A percentile compares a stretch with the other conserved stretches of the same genome.
phyloP scores from a whole-genome alignment of 2,329 filamentous ascomycete species.

The Beauveria australis region DNA sequence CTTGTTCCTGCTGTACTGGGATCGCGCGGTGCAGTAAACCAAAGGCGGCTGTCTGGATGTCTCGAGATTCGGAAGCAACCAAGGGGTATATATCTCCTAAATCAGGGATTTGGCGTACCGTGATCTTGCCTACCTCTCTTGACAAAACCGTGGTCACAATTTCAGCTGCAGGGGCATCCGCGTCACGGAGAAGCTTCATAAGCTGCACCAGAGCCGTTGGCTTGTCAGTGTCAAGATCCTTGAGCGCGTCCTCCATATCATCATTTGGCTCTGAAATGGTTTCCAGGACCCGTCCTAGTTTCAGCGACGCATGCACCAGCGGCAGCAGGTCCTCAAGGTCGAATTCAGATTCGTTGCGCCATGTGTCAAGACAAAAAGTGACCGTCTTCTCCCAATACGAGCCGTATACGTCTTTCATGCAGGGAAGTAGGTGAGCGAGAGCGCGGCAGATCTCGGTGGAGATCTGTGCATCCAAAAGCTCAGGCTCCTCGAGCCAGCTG shows the following conservation, averaged over 20 bases:
- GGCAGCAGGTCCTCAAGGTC: slow-evolving; percentile 44
- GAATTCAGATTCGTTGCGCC: slow-evolving; percentile 40
- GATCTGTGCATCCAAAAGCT: slow-evolving; percentile 35
- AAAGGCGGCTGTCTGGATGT: slow-evolving; percentile 75
- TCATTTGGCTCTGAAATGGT: slow-evolving; percentile 69
- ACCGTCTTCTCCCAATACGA: slow-evolving; percentile 71
- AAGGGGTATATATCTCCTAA: slow-evolving; percentile 65
- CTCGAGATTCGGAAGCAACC: slow-evolving; percentile 64
- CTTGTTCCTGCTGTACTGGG: slow-evolving; percentile 67
- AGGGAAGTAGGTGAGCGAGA: slow-evolving; percentile 57
- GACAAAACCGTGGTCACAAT: slow-evolving; percentile 70
- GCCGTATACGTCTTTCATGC: slow-evolving; percentile 76
- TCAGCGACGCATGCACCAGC: slow-evolving; percentile 63
- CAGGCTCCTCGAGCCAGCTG: slow-evolving; percentile 54
- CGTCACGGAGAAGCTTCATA: slow-evolving; percentile 44
- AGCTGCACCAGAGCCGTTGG: slow-evolving; percentile 53
- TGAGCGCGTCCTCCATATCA: slow-evolving; percentile 69
- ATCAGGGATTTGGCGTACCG: slow-evolving; percentile 53
- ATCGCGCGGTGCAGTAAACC: slow-evolving; percentile 73
- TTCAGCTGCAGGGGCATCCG: slow-evolving; percentile 55
- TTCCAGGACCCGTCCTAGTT: slow-evolving; percentile 57
- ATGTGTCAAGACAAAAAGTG: slow-evolving; percentile 49
- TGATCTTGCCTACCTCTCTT: slow-evolving; percentile 57
- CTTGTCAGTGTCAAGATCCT: slow-evolving; percentile 47
- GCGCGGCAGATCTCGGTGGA: slow-evolving; percentile 46